A percentile compares a stretch with the other conserved stretches of the same genome.
Conservation (phyloP, 2,329 filamentous ascomycete genomes). For the Claviceps spartinae region DNA sequence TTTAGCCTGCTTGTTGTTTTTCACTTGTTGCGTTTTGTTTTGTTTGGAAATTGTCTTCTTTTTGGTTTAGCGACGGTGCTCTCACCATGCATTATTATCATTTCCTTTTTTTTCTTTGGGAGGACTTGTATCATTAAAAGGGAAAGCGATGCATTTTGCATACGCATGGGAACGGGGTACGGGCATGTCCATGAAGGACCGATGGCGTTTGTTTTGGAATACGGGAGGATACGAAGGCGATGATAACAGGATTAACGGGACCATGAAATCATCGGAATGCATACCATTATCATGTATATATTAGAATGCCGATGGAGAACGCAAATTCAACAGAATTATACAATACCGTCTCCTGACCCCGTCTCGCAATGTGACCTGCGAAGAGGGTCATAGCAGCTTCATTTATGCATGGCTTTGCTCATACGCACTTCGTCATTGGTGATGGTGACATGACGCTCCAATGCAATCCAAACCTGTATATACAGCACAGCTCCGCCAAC, state of each 20-base stretch:
- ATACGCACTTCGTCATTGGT: no score
- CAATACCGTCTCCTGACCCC: no score
- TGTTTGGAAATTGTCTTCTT: not conserved
- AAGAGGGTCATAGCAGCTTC: no score
- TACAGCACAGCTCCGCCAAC: no score
- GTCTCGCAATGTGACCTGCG: no score
- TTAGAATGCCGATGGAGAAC: no score
- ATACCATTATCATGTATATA: not conserved
- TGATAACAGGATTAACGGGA: not conserved
- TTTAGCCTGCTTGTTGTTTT: no score
- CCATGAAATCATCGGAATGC: not conserved
- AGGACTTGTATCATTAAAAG: not conserved
- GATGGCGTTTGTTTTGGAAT: not conserved
- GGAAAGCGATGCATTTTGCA: slow-evolving; percentile 4
- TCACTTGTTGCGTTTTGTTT: no score
- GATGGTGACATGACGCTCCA: no score
- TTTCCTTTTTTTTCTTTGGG: not conserved
- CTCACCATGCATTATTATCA: not conserved
- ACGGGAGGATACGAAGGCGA: slow-evolving; percentile 2
- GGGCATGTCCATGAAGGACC: not conserved
- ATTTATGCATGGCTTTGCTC: no score
- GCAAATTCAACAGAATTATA: no score
- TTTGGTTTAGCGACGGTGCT: not conserved
- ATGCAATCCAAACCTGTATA: no score
- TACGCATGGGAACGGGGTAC: not conserved